Evolutionary conservation across 2,329 filamentous ascomycete genomes (phyloP), one percentile per base, ranked within the genome.

Genomic region (Penicillium capsulatum): DNA sequence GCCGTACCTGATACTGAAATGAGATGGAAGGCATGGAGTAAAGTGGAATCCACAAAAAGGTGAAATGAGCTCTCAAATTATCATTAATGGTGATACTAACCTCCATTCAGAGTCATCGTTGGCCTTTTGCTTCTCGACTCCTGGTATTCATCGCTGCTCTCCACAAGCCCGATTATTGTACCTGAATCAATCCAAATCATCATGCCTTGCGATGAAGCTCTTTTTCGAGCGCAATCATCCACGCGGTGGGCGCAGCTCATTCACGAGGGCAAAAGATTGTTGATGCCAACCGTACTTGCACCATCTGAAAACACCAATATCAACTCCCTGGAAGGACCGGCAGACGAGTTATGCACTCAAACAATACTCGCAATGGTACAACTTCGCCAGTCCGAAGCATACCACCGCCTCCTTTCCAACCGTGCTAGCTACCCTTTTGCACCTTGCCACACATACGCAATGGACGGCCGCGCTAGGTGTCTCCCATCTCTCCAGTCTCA

Each of bases 1-100:
- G 44, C 51, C 3, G 61, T 72, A 5, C 55, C 66, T 10, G 67
- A 72, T 44, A 61, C 69, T 22, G 69, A 74, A 34, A 56, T 63
- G 16, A 59, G 66, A 48, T 77, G 74, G 74, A 73, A 70, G 48
- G 68, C 70, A 2, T 77, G 74, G 74, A 66, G 68, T 44, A 69
- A 71, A 34, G 64, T 76, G 6, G 74, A 77, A 54, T 74, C 71
- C 32, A 64, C 64, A 0, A 76, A 76, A 51, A 64, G 72, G 61
- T 61, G 45, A 31, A 49, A 33, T 26, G 9, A n/a, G n/a, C n/a
- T n/a, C n/a, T n/a, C n/a, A n/a, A n/a, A n/a, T n/a, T 16, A n/a
- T 14, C 15, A 20, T 3, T 24, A 17, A 7, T 34, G 3, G 8
- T 27, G 9, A 11, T 5, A 7, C 5, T 30, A 22, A n/a, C 17